Percentiles rank a stretch among this genome's conserved stretches.
These are phyloP conservation scores for Wallacemonas sp. DNA, from an alignment of 208 protist genomes.

Conservation along the genomic window DNA sequence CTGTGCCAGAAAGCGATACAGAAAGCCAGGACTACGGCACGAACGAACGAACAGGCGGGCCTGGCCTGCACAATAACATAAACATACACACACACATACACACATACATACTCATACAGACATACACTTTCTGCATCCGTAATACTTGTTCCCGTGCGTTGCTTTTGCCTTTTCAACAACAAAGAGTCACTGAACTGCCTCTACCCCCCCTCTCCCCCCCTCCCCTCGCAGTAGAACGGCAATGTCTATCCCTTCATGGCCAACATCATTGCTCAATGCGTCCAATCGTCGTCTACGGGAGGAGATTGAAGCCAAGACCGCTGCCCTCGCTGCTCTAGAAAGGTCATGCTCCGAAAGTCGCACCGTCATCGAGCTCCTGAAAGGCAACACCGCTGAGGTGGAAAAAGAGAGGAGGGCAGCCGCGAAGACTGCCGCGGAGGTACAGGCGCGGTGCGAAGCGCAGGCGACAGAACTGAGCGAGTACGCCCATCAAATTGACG, in stretches of 20 bases:
- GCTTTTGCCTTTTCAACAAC: too few relatives aligned
- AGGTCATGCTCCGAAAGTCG: conserved; percentile 38
- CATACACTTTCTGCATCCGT: not conserved
- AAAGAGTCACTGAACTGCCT: too few relatives aligned
- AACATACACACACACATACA: conserved; percentile 11
- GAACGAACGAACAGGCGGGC: too few relatives aligned
- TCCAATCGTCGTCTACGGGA: conserved; percentile 61
- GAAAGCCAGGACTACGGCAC: too few relatives aligned
- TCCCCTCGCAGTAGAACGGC: too few relatives aligned
- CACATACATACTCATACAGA: conserved; percentile 12
- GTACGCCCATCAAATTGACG: conserved; percentile 26
- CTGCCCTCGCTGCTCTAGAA: conserved; percentile 32
- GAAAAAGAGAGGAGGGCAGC: conserved; percentile 23
- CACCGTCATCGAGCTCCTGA: conserved; percentile 36
- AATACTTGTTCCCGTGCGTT: not conserved
- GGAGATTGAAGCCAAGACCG: conserved; percentile 28
- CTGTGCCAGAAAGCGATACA: too few relatives aligned
- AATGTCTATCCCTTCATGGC: conserved; percentile 61
- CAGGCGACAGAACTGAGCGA: conserved; percentile 24
- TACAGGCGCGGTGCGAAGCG: conserved; percentile 11
- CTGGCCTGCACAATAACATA: not conserved
- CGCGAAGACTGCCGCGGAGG: conserved; percentile 16
- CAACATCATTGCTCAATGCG: conserved; percentile 55
- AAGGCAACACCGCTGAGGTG: conserved; percentile 33
- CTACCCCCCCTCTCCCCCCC: too few relatives aligned